These are phyloP conservation scores for Exophiala spinifera DNA, from an alignment of 2,329 filamentous ascomycete species.

Conservation along the genomic window DNA sequence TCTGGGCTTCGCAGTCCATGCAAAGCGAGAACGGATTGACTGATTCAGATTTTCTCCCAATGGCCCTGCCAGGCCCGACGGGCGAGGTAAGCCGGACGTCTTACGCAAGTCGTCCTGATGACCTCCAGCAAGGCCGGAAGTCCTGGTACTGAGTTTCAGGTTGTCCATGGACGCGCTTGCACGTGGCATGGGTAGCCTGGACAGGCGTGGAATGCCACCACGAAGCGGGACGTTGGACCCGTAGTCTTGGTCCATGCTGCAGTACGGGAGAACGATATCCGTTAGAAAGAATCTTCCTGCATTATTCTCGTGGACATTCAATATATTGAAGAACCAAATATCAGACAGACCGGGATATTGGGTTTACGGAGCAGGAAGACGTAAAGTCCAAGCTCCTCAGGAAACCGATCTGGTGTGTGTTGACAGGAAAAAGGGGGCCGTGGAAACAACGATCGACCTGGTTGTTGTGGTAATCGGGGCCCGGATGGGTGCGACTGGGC, in stretches of 20 bases:
- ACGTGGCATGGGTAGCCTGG: constrained; percentile 28
- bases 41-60: constrained; percentile 22
- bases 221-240: constrained; percentile 14
- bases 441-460: neutral
- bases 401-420: neutral
- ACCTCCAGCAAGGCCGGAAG: constrained; percentile 6
- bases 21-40: constrained; percentile 20
- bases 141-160: constrained; percentile 13
- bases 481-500: too few relatives aligned
- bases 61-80: constrained; percentile 1
- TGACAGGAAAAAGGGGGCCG: constrained; percentile 1
- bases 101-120: constrained; percentile 25
- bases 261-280: neutral
- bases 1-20: constrained; percentile 14
- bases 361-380: neutral
- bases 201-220: constrained; percentile 25
- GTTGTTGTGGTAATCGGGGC: neutral
- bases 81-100: constrained; percentile 19
- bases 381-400: neutral
- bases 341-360: neutral
- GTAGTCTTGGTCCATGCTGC: constrained; percentile 25
- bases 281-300: constrained; percentile 9
- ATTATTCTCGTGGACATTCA: neutral
- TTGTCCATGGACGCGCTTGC: constrained; percentile 24
- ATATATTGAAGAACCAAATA: constrained; percentile 3